A percentile compares a stretch with the other conserved stretches of the same genome.
phyloP scores from a whole-genome alignment of 1,139 yeast species.

The Candida labiduridarum region DNA sequence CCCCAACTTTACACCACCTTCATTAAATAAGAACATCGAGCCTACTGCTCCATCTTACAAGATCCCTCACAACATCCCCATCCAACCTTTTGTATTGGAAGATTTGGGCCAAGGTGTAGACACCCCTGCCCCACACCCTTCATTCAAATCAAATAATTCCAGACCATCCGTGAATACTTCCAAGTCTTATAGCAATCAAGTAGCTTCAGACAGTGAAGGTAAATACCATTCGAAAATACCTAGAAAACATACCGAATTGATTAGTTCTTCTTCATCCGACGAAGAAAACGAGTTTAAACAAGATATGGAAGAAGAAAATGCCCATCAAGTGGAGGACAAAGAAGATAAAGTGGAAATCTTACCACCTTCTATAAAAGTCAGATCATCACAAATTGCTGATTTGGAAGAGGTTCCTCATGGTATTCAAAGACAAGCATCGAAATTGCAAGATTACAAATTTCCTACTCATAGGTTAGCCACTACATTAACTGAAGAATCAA shows the following conservation, averaged over 20 bases:
- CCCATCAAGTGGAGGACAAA: background rate
- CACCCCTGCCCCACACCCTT: conserved; percentile 68
- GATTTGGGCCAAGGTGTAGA: conserved; percentile 72
- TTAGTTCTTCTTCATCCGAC: conserved; percentile 35
- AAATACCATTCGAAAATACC: conserved; percentile 41
- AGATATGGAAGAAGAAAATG: background rate
- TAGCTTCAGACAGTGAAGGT: conserved; percentile 13
- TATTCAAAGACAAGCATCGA: conserved; percentile 79
- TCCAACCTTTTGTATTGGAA: conserved; percentile 73
- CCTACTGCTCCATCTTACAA: conserved; percentile 74
- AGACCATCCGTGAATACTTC: conserved; percentile 9
- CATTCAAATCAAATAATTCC: conserved; percentile 17
- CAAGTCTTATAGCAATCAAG: conserved; percentile 10
- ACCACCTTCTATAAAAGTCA: conserved; percentile 53
- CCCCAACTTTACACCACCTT: conserved; percentile 76
- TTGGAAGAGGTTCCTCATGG: conserved; percentile 97
- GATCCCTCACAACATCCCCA: conserved; percentile 78
- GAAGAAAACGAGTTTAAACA: conserved; percentile 18
- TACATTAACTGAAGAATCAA: conserved; percentile 69
- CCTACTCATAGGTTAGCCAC: conserved; percentile 86
- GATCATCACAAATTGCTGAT: conserved; percentile 80
- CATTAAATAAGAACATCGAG: conserved; percentile 56
- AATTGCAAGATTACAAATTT: conserved; percentile 66
- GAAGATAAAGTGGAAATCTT: conserved; percentile 19
- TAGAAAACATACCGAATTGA: conserved; percentile 43